Base-by-base conservation (phyloP, 345 rosid genomes). In the Eucalyptus curtisii region DNA sequence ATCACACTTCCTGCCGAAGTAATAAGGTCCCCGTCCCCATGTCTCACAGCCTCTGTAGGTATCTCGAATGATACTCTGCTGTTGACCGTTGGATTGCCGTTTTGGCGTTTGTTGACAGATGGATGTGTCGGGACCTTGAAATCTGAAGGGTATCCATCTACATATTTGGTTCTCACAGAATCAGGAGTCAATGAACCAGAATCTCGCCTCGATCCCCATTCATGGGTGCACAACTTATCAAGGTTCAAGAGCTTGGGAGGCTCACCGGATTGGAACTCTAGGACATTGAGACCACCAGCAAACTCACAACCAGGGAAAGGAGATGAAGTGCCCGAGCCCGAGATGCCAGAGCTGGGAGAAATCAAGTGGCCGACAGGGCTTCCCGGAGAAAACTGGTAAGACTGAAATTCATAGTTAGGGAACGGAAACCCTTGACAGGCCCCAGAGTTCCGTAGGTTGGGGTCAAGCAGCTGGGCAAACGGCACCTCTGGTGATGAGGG, bases 401-500 rank as follows among this genome's bases (percentile, higher is more conserved):
- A 92, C 90, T 93, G 97, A 89, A 96, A 95, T 89, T 96, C 99
- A 91, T 95, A 94, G 89, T 91, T 91, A 55, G 94, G 91, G 40
- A 93, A 48, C 22, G 94, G 94, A 90, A 93, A 94, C 89, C 93
- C 92, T 89, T 66, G 93, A 85, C 90, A 92, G 80, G 85, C 85
- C 89, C 92, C 95, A 30, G 89, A 88, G 64, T 88, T 90, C 59
- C 91, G 94, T 49, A 91, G 87, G 84, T 91, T 90, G 37, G 97
- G 88, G 85, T 94, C 95, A 89, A 96, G 92, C 50, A 96, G 89
- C 91, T 91, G 99, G 64, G 99, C 99, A 92, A 98, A 98, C 55
- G 99, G 99, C 33, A 98, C 98, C 93, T 97, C 99, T 0, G 99
- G 99, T 1, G 99, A 98, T 88, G 99, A 97, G 52, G 99, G 99